Evolutionary conservation across 331 rosid genomes (phyloP), one percentile per base, ranked within the genome.

Genomic region (Prunus yedoensis): DNA sequence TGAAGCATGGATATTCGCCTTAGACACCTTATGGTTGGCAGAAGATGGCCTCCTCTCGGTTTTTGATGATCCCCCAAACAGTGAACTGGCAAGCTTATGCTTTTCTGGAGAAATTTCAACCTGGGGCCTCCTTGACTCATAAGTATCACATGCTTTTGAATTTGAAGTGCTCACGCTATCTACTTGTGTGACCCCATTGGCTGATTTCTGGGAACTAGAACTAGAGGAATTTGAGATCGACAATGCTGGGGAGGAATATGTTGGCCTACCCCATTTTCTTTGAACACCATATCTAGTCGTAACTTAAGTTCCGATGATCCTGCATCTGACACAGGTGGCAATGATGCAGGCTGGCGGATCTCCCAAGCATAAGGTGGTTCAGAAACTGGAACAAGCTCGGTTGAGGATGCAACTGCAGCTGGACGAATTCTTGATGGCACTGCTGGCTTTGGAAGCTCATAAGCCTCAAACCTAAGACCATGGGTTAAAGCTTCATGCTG

Each of bases 221-320:
- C 56, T 74, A 41, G 96, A 80, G 61, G 87, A 81, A 57, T 54
- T n/a, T n/a, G n/a, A n/a, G n/a, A n/a, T n/a, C n/a, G n/a, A n/a
- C n/a, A n/a, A n/a, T n/a, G n/a, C n/a, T 71, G 94, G 64, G 50
- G 97, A 80, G 2, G 97, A 86, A 73, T 83, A 86, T 10, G 91
- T 53, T 58, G 90, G 88, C 82, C 80, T 85, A 28, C 98, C 98
- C 98, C 98, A 93, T 83, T 90, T 90, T 82, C 64, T 90, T 74
- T 89, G 96, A 85, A 93, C 98, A 63, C 98, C 98, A 20, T 93
- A n/a, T n/a, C 98, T 68, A 93, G 98, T 52, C 87, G 85, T 74
- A 93, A 84, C 90, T 85, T 90, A 45, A 90, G 89, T 68, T 83
- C 90, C 15, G 89, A 78, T 5, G 92, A 81, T 64, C 92, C 96